Evolutionary conservation across 768 basidiomycete genomes (phyloP).

Genomic region (Tylopilus plumbeoviolaceoides): DNA sequence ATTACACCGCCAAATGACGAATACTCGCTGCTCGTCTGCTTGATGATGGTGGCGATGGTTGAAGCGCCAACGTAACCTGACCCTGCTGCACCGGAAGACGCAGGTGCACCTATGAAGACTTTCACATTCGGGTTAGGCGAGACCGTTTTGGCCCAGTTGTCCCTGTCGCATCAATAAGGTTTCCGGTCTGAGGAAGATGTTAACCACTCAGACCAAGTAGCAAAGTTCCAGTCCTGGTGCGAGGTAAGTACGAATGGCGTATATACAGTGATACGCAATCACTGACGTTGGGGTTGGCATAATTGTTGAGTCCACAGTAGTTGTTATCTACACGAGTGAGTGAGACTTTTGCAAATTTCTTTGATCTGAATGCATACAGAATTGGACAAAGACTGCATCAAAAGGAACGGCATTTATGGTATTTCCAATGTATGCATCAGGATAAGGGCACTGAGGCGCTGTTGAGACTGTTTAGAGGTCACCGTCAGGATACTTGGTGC

Average conservation of each 20-base stretch:
- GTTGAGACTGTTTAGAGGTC: background rate
- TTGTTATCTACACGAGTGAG: slow-evolving; percentile 40
- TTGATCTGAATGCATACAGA: slow-evolving; percentile 29
- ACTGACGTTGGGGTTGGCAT: slow-evolving; percentile 43
- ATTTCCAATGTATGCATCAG: slow-evolving; percentile 41
- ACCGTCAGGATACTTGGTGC: background rate
- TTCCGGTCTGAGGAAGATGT: background rate
- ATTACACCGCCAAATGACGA: slow-evolving; percentile 46
- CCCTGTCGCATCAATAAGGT: slow-evolving; percentile 31
- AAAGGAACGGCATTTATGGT: slow-evolving; percentile 41
- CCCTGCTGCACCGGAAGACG: slow-evolving; percentile 39
- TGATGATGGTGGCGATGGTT: slow-evolving; percentile 33
- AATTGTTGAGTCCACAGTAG: slow-evolving; percentile 39
- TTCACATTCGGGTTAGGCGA: slow-evolving; percentile 46
- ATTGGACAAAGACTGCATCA: slow-evolving; percentile 51
- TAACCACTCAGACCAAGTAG: slow-evolving; percentile 32
- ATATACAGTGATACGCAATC: background rate
- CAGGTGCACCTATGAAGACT: slow-evolving; percentile 48
- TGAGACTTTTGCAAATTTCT: background rate
- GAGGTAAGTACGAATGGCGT: background rate
- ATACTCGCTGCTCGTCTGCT: slow-evolving; percentile 33
- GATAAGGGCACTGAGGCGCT: slow-evolving; percentile 46
- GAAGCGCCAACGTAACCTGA: slow-evolving; percentile 39
- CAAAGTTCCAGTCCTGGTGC: slow-evolving; percentile 46
- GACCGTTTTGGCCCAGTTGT: slow-evolving; percentile 43